Conservation (phyloP, 352 stramenopile species). For the Synura sp. region DNA sequence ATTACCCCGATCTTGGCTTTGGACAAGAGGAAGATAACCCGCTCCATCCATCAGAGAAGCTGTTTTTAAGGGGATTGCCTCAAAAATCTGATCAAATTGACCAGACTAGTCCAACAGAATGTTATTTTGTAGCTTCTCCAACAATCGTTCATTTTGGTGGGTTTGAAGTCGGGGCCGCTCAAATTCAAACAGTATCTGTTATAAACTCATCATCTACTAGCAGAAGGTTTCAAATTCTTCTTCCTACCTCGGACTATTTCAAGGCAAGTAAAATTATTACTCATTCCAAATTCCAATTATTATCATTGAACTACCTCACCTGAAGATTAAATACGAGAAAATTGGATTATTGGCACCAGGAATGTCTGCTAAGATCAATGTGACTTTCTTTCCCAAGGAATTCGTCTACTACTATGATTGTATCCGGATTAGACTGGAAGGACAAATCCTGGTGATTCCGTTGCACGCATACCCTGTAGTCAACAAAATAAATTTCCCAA, state of each 20-base stretch:
- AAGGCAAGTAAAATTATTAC: conserved; percentile 43
- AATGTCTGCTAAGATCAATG: conserved; percentile 64
- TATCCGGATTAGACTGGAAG: conserved; percentile 60
- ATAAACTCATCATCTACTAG: conserved; percentile 68
- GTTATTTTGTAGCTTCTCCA: conserved; percentile 4
- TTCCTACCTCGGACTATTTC: conserved; percentile 57
- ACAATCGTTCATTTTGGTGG: conserved; percentile 72
- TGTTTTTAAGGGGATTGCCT: no score
- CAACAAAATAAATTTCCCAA: conserved; percentile 67
- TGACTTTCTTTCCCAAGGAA: conserved; percentile 63
- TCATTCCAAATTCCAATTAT: neutral
- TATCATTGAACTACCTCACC: neutral
- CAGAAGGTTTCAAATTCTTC: conserved; percentile 63
- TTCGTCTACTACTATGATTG: conserved; percentile 83
- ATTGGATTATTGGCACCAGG: conserved; percentile 65
- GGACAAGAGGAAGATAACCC: neutral
- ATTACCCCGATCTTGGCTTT: no score
- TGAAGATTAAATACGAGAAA: conserved; percentile 57
- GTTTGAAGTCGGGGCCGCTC: conserved; percentile 61
- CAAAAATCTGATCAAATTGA: no score
- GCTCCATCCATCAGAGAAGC: neutral
- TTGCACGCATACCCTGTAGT: conserved; percentile 76
- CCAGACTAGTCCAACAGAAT: no score
- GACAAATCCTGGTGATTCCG: conserved; percentile 64
- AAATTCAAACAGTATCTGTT: conserved; percentile 63